phyloP scores from a whole-genome alignment of 345 rosid species.

The Mangifera indica region DNA sequence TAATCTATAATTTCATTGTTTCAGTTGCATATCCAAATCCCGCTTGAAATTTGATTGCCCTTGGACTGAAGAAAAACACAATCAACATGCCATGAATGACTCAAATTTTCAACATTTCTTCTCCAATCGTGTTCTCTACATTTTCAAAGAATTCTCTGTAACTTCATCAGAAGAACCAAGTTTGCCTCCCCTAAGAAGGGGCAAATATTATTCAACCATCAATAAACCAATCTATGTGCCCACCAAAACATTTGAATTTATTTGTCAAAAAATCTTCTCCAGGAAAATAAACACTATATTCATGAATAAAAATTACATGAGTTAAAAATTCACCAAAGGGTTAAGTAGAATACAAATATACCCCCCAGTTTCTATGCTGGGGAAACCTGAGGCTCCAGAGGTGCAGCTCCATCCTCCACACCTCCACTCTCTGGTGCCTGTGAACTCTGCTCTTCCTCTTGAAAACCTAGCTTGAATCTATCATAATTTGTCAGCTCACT shows the following conservation, averaged over 20 bases:
- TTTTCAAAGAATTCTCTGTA: not conserved
- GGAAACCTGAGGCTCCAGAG: conserved; percentile 64
- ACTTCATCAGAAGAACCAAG: not conserved
- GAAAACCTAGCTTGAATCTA: conserved; percentile 69
- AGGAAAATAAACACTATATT: not conserved
- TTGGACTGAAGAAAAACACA: no score
- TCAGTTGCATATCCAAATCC: no score
- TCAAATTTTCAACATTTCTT: not conserved
- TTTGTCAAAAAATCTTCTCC: not conserved
- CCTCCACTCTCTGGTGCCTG: conserved; percentile 28
- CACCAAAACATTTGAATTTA: not conserved
- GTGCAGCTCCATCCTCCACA: conserved; percentile 53
- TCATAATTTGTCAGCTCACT: conserved; percentile 72
- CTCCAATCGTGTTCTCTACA: not conserved
- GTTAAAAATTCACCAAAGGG: not conserved
- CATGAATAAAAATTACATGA: conserved; percentile 10
- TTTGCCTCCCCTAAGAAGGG: not conserved
- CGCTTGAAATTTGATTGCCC: no score
- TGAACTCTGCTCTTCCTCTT: conserved; percentile 36
- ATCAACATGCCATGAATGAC: no score
- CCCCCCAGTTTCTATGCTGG: conserved; percentile 37
- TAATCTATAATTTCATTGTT: no score
- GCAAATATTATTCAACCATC: not conserved
- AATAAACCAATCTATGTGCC: not conserved
- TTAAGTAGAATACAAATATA: conserved; percentile 3